Evolutionary conservation across 2,329 filamentous ascomycete genomes (phyloP).

Genomic region (Bretziella fagacearum): DNA sequence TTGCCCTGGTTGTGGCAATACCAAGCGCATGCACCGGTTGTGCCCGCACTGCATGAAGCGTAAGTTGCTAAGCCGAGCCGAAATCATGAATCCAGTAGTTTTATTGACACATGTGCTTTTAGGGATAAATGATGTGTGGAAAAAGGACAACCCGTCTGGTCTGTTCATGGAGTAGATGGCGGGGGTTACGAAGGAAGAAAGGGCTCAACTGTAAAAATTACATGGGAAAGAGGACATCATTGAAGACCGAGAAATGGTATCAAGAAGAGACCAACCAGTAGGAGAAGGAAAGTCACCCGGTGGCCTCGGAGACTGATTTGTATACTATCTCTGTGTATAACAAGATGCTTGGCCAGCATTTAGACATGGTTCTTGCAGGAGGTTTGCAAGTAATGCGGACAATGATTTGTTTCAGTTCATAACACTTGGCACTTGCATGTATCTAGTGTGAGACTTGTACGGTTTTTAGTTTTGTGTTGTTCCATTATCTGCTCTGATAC

Average conservation of each 20-base stretch:
- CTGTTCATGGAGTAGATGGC: conserved; percentile 13
- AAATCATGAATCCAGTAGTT: not conserved
- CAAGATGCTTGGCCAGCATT: conserved; percentile 8
- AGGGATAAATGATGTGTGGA: conserved; percentile 17
- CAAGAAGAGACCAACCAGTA: too few species aligned
- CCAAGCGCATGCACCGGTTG: conserved; percentile 75
- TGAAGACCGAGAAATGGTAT: too few species aligned
- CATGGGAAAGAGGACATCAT: conserved; percentile 1
- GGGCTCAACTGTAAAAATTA: conserved; percentile 9
- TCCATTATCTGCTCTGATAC: not conserved
- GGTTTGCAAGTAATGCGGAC: not conserved
- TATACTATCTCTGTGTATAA: conserved; percentile 14
- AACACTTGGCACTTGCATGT: not conserved
- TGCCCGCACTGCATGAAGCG: conserved; percentile 76
- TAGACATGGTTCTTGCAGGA: not conserved
- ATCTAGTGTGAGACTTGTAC: not conserved
- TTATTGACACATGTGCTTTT: not conserved
- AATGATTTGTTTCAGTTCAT: not conserved
- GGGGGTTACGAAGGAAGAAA: not conserved
- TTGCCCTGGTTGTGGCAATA: conserved; percentile 74
- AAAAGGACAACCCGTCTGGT: conserved; percentile 16
- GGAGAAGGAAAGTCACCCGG: not conserved
- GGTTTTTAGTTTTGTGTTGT: not conserved
- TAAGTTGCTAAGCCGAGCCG: conserved; percentile 28
- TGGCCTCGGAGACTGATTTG: conserved; percentile 6